Evolutionary conservation across 805 yeast species (phyloP).

Genomic region (Cyberlindnera euphorbiae): DNA sequence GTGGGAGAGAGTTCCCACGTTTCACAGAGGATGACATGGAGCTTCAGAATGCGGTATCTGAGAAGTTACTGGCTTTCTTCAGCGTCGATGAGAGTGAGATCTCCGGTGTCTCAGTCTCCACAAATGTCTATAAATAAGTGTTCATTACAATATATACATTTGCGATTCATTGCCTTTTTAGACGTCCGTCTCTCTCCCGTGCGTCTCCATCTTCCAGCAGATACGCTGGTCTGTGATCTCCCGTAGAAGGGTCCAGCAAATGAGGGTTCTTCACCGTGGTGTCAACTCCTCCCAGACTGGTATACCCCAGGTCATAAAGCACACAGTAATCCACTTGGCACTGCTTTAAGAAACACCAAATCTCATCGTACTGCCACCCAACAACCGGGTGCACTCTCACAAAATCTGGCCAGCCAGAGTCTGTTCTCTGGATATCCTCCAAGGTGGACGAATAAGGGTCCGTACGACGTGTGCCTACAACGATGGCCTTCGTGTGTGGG

Average conservation of each 20-base stretch:
- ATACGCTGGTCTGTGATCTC: slow-evolving; percentile 47
- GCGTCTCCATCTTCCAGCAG: slow-evolving; percentile 56
- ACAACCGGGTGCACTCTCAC: slow-evolving; percentile 81
- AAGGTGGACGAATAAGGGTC: slow-evolving; percentile 78
- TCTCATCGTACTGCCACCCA: slow-evolving; percentile 78
- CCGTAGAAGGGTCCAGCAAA: slow-evolving; percentile 28
- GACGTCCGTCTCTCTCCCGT: slow-evolving; percentile 49
- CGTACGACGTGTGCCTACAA: slow-evolving; percentile 82
- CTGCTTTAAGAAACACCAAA: slow-evolving; percentile 76
- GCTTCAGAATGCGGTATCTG: slow-evolving; percentile 12
- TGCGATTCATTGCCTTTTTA: not conserved
- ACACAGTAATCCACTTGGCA: slow-evolving; percentile 63
- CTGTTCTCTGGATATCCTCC: slow-evolving; percentile 65
- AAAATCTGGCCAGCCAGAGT: slow-evolving; percentile 88
- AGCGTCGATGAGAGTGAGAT: slow-evolving; percentile 8
- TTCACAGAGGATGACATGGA: slow-evolving; percentile 26
- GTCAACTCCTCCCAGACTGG: slow-evolving; percentile 79
- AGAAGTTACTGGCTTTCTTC: slow-evolving; percentile 17
- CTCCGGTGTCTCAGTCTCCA: slow-evolving; percentile 2
- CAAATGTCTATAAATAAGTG: too few species aligned
- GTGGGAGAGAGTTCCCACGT: slow-evolving; percentile 24
- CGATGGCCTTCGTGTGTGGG: slow-evolving; percentile 59
- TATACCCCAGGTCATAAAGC: slow-evolving; percentile 79
- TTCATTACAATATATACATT: too few species aligned
- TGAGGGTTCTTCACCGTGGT: slow-evolving; percentile 72